Evolutionary conservation across 192 early-diverging fungal genomes (phyloP), one percentile per base, ranked within the genome.

Genomic region (Polychytrium aggregatum): DNA sequence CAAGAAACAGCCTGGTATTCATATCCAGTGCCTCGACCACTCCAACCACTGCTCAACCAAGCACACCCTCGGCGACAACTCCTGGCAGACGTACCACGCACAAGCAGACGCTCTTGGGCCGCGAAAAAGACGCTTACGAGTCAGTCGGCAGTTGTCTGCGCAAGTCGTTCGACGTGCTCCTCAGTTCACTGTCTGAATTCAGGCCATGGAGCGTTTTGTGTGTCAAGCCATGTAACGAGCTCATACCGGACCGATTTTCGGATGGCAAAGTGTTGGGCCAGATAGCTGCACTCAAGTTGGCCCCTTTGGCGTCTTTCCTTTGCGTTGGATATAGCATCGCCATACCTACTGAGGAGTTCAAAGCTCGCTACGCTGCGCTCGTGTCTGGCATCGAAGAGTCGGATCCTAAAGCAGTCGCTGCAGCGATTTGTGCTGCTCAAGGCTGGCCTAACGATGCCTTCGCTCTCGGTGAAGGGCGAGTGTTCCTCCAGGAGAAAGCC

Each of bases 271-370:
- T 92, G 9, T 70, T 73, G 52, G 46, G 66, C 33, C 89, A 92
- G 63, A 65, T 89, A 14, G 58, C 73, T 13, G 72, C 81, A 0
- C 71, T 74, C 28, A 79, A 82, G 18, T 49, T 92, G 28, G 57
- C 72, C 35, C 72, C 87, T 33, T 66, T 89, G 24, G 79, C 77
- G 16, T 64, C 72, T 37, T 63, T 72, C 52, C 66, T 81, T 43
- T 57, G 63, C 7, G 59, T 74, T 11, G 78, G 82, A 43, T 87
- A 83, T 54, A 84, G 82, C 1, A 81, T 76, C 9, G 70, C 67
- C 14, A 74, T 84, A 50, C 67, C 79, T 34, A 84, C 86, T 56
- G 70, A 65, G 44, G 86, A 86, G 55, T 82, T 89, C 46, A 58
- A 70, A 13, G 72, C 83, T 5, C 67, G 86, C 11, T 92, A 86